Conservation (phyloP, 441 rosid genomes). For the Croton laevigatus region DNA sequence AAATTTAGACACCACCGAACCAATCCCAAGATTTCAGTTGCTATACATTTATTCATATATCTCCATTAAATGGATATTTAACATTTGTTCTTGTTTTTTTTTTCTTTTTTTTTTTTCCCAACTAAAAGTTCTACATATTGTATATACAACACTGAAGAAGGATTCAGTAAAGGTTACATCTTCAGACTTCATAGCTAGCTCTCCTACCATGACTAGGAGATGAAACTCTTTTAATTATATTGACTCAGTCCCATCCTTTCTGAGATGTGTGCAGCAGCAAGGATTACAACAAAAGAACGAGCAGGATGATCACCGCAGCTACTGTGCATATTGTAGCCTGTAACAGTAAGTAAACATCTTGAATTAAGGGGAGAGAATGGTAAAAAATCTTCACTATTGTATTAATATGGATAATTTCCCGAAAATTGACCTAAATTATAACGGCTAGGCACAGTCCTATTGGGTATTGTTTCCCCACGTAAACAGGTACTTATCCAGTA, state of each 20-base stretch:
- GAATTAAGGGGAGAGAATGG: neutral
- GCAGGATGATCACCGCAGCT: slow-evolving; percentile 41
- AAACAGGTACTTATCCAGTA: neutral
- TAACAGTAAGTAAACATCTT: slow-evolving; percentile 20
- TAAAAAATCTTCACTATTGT: neutral
- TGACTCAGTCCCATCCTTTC: slow-evolving; percentile 1
- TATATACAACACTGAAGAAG: slow-evolving; percentile 22
- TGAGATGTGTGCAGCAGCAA: slow-evolving; percentile 7
- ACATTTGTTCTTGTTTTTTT: neutral
- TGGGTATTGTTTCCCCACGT: neutral
- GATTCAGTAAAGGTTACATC: neutral
- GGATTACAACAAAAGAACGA: slow-evolving; percentile 36
- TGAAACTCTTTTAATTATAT: neutral
- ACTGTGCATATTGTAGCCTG: slow-evolving; percentile 79
- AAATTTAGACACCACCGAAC: neutral
- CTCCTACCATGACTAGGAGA: slow-evolving; percentile 3
- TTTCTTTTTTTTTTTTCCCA: neutral
- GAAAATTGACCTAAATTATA: neutral
- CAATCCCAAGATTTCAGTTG: neutral
- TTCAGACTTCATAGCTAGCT: neutral
- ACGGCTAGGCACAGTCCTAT: neutral
- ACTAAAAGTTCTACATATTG: neutral
- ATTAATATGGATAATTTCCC: neutral
- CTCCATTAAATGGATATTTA: neutral
- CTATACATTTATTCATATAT: neutral